phyloP scores from a whole-genome alignment of 2,329 filamentous ascomycete genomes.

The Paramyrothecium sp. region DNA sequence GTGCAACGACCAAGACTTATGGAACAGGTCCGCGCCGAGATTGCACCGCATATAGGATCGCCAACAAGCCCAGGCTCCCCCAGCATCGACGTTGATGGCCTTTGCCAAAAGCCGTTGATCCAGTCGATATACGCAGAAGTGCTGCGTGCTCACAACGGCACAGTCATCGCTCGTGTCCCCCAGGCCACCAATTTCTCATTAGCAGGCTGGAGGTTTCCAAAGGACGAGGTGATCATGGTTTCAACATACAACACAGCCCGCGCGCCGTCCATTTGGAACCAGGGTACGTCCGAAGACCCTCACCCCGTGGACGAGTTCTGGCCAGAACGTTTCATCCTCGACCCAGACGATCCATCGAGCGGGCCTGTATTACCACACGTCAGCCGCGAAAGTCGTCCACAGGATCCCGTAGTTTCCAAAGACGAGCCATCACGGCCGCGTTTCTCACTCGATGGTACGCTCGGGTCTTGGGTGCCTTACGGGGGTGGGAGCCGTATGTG shows the following conservation, averaged over 20 bases:
- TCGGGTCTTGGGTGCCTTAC: slow-evolving; percentile 30
- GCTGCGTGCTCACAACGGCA: slow-evolving; percentile 23
- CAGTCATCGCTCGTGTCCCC: slow-evolving; percentile 16
- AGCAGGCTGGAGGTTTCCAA: slow-evolving; percentile 12
- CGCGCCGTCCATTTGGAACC: slow-evolving; percentile 15
- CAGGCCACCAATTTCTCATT: slow-evolving; percentile 16
- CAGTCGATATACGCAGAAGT: slow-evolving; percentile 34
- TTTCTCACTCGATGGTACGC: slow-evolving; percentile 21
- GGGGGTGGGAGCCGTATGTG: slow-evolving; percentile 31
- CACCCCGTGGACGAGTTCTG: slow-evolving; percentile 17
- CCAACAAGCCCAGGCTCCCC: neutral
- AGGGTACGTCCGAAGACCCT: slow-evolving; percentile 3
- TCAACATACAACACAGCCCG: slow-evolving; percentile 8
- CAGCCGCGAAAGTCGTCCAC: neutral
- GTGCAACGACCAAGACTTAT: slow-evolving; percentile 10
- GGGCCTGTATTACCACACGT: slow-evolving; percentile 9
- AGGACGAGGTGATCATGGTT: slow-evolving; percentile 11
- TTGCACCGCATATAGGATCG: slow-evolving; percentile 3
- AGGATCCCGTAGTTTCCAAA: neutral
- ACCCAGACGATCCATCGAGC: slow-evolving; percentile 13
- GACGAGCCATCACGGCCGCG: neutral
- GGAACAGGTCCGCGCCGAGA: slow-evolving; percentile 11
- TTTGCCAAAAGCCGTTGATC: slow-evolving; percentile 22
- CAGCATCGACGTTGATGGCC: slow-evolving; percentile 12
- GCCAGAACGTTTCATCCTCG: slow-evolving; percentile 19